phyloP scores from a whole-genome alignment of 805 yeast species.

The Metschnikowia lunata region DNA sequence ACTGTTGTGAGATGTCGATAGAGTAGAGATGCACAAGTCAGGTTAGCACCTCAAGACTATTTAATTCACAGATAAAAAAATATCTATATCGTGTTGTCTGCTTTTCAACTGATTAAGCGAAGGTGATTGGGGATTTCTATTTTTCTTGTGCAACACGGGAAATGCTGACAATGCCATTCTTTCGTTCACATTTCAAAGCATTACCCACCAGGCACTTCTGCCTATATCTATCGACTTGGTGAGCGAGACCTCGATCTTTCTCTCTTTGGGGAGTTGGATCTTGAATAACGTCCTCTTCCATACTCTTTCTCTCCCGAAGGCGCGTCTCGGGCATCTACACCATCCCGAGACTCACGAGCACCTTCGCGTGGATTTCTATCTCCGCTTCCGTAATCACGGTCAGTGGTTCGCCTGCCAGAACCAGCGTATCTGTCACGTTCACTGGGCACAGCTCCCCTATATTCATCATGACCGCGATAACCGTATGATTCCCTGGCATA shows the following conservation, averaged over 20 bases:
- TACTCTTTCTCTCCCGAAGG: constrained; percentile 11
- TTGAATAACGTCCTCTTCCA: constrained; percentile 24
- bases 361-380: constrained; percentile 9
- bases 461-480: constrained; percentile 18
- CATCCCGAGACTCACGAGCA: constrained; percentile 8
- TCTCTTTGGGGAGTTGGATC: constrained; percentile 32
- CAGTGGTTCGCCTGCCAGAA: constrained; percentile 11
- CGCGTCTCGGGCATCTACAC: constrained; percentile 10
- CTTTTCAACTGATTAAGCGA: too few species aligned
- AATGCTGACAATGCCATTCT: too few species aligned
- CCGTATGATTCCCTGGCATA: constrained; percentile 15
- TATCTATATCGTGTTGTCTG: too few species aligned
- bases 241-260: constrained; percentile 39
- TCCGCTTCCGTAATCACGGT: constrained; percentile 11
- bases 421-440: constrained; percentile 17
- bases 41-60: too few species aligned
- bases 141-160: too few species aligned
- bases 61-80: too few species aligned
- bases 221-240: constrained; percentile 18
- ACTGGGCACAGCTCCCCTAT: constrained; percentile 17
- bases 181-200: background rate
- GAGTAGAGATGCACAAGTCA: too few species aligned
- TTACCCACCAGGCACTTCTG: background rate
- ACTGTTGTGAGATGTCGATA: too few species aligned
- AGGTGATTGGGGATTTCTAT: too few species aligned